Base-by-base conservation (phyloP, 106 monocot genomes). In the Platanthera guangdongensis region DNA sequence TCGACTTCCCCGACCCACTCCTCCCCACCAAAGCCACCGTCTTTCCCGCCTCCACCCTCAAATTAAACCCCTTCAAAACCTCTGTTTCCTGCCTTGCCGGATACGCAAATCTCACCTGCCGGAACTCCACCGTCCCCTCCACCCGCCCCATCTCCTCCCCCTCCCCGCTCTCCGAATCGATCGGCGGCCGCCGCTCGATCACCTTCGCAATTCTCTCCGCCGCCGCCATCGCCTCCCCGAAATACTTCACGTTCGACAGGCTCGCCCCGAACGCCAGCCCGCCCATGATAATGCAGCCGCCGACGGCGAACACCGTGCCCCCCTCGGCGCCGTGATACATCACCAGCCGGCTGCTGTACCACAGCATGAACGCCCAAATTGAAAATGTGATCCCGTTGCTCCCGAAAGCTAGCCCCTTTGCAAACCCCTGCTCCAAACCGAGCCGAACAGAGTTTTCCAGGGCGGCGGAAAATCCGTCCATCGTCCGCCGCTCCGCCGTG, bases 321-420 rank as follows among this genome's bases (percentile, higher is more conserved):
- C 95, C 95, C 54, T 78, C 51, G 16, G 52, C 76, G 21, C 81
- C 82, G 47, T 92, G 90, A 76, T 88, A 83, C 84, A 95, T 92
- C 52, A 95, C 90, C 4, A 95, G 83, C 45, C 76, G 86, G 83
- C 92, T 90, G 57, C 92, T 89, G 52, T 92, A 92, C 95, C 95
- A 95, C 18, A 80, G 71, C 50, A 88, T 74, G 76, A 95, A 83
- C 3, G 95, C 92, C 87, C 92, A 95, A 5, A 92, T 86, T n/a
- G 92, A 77, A 68, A 88, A 95, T 16, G 86, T 85, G 25, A 95
- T 55, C 57, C 89, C 84, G 32, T 95, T 92, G 78, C 90, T 90
- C 0, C 95, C 95, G 7, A 95, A 83, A 22, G 90, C 95, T 25
- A 95, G 25, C 6, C 95, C 95, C 78, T 95, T 95, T 9, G 88